Base-by-base conservation (phyloP, 108 stramenopile genomes). In the Chaetoceros tenuissimus region DNA sequence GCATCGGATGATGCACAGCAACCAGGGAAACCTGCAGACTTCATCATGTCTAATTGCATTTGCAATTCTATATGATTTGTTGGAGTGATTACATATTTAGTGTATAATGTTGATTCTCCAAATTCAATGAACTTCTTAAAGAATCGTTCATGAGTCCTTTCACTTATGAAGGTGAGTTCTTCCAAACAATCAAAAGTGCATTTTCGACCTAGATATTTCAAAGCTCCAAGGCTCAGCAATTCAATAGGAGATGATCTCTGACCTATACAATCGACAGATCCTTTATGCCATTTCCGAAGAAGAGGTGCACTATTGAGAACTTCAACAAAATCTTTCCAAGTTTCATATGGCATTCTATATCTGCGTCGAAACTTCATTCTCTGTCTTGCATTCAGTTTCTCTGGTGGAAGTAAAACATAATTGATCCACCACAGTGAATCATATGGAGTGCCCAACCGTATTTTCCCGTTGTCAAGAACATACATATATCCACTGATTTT, bases 171-270 rank as follows among this genome's bases (percentile, higher is more conserved):
- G 3, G 53, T 53, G 53, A 18, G 10, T 40, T 67, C 66, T 34
- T 57, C 47, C 3, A 58, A 20, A 51, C 60, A 48, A 59, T 67
- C 59, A 45, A 67, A 60, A 7, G 66, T 67, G 16, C 57, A 60
- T 2, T 57, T 57, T 17, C 66, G 30, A 3, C 66, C 66, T 24
- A 67, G 50, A 28, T 67, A 67, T 8, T 31, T 0, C 0, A 67
- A 25, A 18, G 25, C 3, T 8, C 24, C 53, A 24, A 53, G 18
- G 18, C 13, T 27, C n/a, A 57, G 22, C 24, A 57, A 40, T 23
- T 57, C 53, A 26, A 53, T 24, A 27, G 53, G 53, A 25, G 24
- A 27, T 3, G 24, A 18, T n/a, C 8, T 7, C 3, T 49, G 7
- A 23, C 48, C 7, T 7, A 3, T 7, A n/a, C 19, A 19, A 49